Percentiles rank a stretch among this genome's conserved stretches.
These are phyloP conservation scores for Claviceps sorghi DNA, from an alignment of 2,329 filamentous ascomycete genomes.

Conservation along the genomic window DNA sequence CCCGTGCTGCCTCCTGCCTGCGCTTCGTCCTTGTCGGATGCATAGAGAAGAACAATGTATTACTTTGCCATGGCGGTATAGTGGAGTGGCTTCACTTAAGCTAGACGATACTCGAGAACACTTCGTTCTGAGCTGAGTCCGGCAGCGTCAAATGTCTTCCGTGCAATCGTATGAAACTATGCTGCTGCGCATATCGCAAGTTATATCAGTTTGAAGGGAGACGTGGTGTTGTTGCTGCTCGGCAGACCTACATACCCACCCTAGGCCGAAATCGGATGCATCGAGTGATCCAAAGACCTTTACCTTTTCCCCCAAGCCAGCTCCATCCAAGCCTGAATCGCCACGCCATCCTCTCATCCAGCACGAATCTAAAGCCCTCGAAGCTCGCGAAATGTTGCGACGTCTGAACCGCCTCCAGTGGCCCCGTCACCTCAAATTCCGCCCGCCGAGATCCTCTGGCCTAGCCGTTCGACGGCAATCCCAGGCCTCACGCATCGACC, in stretches of 20 bases:
- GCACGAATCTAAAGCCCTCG: not conserved
- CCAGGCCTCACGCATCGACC: slow-evolving; percentile 24
- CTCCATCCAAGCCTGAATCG: not conserved
- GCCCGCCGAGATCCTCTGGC: slow-evolving; percentile 2
- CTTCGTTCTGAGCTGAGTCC: too few species aligned
- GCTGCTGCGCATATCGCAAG: not conserved
- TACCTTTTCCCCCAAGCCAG: not conserved
- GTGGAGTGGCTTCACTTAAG: not conserved
- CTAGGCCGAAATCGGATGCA: not conserved
- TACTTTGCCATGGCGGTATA: not conserved
- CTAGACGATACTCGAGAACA: not conserved
- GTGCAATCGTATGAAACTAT: not conserved
- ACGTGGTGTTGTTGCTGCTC: not conserved
- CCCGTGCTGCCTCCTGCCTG: not conserved
- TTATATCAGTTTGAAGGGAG: not conserved
- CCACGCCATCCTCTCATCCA: not conserved
- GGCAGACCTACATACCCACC: not conserved
- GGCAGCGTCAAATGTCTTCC: not conserved
- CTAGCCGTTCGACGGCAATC: slow-evolving; percentile 11
- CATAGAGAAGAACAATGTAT: not conserved
- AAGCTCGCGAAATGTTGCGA: slow-evolving; percentile 13
- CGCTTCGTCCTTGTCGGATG: not conserved
- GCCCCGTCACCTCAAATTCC: slow-evolving; percentile 9
- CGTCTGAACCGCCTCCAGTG: slow-evolving; percentile 11
- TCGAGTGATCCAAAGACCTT: not conserved